A percentile compares a stretch with the other conserved stretches of the same genome.
These are phyloP conservation scores for Mortierella sp. DNA, from an alignment of 371 early-diverging fungal species.

Conservation along the genomic window DNA sequence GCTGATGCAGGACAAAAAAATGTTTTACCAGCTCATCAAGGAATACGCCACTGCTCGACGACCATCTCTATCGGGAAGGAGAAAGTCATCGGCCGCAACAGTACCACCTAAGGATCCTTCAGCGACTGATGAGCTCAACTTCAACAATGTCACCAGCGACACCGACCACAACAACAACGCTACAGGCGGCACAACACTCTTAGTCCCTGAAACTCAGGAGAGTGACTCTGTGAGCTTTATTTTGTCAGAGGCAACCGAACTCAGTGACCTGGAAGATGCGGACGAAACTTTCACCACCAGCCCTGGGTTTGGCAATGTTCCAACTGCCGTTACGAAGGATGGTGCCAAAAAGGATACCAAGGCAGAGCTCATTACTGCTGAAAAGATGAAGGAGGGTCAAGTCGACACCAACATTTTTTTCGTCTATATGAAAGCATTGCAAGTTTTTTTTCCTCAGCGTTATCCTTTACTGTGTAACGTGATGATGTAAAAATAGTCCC, in stretches of 20 bases:
- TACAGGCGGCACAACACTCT: neutral
- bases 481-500: neutral
- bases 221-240: neutral
- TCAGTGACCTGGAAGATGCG: neutral
- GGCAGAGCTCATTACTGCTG: constrained; percentile 30
- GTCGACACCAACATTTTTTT: constrained; percentile 16
- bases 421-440: constrained; percentile 28
- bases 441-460: constrained; percentile 9
- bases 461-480: neutral
- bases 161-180: neutral
- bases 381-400: constrained; percentile 30
- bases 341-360: constrained; percentile 20
- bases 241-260: neutral
- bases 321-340: neutral
- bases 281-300: neutral
- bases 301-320: neutral
- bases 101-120: neutral
- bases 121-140: neutral
- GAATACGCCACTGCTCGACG: constrained; percentile 24
- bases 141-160: neutral
- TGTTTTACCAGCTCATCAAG: constrained; percentile 65
- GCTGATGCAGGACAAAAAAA: constrained; percentile 58
- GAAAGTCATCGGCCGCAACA: neutral
- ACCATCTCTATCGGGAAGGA: neutral
- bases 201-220: neutral